These are phyloP conservation scores for Aureobasidium sp. DNA, from an alignment of 2,329 filamentous ascomycete genomes.

Conservation along the genomic window DNA sequence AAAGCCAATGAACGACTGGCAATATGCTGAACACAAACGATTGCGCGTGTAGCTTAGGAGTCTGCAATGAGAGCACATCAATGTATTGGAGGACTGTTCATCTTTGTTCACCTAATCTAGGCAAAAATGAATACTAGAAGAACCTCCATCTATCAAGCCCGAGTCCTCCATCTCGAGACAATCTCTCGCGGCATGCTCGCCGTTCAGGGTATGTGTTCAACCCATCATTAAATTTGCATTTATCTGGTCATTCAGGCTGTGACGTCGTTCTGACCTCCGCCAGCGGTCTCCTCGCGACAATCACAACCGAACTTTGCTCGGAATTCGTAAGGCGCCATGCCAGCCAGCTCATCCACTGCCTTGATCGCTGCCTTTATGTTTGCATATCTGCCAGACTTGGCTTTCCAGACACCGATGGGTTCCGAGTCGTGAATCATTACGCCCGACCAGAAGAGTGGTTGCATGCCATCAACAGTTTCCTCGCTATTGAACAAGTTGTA, in stretches of 20 bases:
- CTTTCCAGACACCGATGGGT: constrained; percentile 49
- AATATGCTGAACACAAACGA: not conserved
- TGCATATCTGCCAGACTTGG: constrained; percentile 57
- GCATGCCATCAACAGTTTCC: constrained; percentile 39
- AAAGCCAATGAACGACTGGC: not conserved
- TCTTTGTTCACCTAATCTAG: not conserved
- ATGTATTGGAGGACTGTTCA: not conserved
- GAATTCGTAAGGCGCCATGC: constrained; percentile 49
- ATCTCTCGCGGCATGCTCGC: not conserved
- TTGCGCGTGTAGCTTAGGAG: not conserved
- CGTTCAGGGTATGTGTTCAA: not conserved
- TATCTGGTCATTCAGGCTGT: not conserved
- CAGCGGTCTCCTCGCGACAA: constrained; percentile 36
- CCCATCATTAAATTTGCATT: not conserved
- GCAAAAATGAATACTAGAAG: not conserved
- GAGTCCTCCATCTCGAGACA: not conserved
- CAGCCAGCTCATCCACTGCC: constrained; percentile 44
- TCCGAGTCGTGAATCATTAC: constrained; percentile 66
- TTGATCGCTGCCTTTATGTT: constrained; percentile 57
- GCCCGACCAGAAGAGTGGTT: constrained; percentile 52
- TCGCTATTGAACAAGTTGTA: constrained; percentile 49
- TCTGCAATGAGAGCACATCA: not conserved
- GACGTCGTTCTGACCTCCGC: not conserved
- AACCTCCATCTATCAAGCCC: not conserved
- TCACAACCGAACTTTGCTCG: constrained; percentile 52